A percentile compares a stretch with the other conserved stretches of the same genome.
phyloP scores from a whole-genome alignment of 352 stramenopile species.

The Phytophthora pinifolia region DNA sequence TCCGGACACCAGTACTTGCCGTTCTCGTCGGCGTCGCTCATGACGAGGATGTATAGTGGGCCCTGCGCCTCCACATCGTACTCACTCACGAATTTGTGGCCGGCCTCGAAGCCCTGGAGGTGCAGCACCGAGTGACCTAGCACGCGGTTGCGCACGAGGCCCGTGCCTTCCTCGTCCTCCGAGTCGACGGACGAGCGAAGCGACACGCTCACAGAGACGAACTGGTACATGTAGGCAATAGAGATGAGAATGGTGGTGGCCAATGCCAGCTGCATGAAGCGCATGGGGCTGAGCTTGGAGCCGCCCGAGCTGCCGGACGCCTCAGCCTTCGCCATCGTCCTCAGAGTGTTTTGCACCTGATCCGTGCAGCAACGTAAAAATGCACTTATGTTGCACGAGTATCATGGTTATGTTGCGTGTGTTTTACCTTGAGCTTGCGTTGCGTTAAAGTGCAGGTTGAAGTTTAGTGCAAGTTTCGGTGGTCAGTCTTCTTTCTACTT shows the following conservation, averaged over 20 bases:
- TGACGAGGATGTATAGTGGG: conserved; percentile 73
- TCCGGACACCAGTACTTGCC: conserved; percentile 84
- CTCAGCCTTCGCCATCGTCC: conserved; percentile 18
- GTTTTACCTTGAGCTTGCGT: background rate
- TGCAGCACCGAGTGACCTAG: conserved; percentile 62
- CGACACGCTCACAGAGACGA: conserved; percentile 54
- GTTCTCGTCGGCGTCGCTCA: conserved; percentile 65
- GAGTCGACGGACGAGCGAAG: conserved; percentile 28
- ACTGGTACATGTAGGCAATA: conserved; percentile 73
- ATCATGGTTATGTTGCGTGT: background rate
- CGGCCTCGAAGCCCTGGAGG: conserved; percentile 70
- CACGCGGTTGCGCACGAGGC: conserved; percentile 42
- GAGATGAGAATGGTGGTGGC: conserved; percentile 59
- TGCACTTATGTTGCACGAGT: background rate
- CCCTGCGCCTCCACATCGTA: conserved; percentile 70
- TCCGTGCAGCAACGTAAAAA: background rate
- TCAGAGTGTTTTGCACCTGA: conserved; percentile 5
- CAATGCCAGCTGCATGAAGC: conserved; percentile 75
- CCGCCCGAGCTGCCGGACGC: conserved; percentile 1
- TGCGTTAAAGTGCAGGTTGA: too few relatives aligned
- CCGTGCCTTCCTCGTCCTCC: conserved; percentile 17
- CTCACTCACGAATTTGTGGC: conserved; percentile 76
- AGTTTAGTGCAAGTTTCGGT: too few relatives aligned
- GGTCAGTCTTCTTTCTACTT: too few relatives aligned
- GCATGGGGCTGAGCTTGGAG: conserved; percentile 46